phyloP scores from a whole-genome alignment of 139 green algal genomes.

The Chlamydomonas eustigma region DNA sequence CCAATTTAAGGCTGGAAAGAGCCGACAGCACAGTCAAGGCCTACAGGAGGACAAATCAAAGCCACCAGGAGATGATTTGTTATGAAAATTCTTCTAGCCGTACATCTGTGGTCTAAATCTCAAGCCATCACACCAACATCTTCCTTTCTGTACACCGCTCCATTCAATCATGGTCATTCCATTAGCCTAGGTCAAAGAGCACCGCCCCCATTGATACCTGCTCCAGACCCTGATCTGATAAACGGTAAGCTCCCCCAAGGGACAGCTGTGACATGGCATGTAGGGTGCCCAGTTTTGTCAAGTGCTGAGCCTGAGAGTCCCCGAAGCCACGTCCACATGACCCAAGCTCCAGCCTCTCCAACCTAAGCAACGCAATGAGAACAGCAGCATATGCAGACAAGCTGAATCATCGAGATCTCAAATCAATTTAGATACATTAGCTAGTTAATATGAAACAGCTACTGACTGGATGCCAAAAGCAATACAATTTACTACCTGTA shows the following conservation, averaged over 20 bases:
- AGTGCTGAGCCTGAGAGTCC: slow-evolving; percentile 37
- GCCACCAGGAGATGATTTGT: too few relatives aligned
- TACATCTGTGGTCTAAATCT: too few relatives aligned
- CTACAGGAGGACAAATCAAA: not conserved
- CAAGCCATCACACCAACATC: too few relatives aligned
- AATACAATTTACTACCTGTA: slow-evolving; percentile 4
- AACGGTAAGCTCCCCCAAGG: slow-evolving; percentile 59
- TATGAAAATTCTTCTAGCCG: too few relatives aligned
- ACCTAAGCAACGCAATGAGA: slow-evolving; percentile 8
- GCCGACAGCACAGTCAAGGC: slow-evolving; percentile 7
- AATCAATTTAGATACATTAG: slow-evolving; percentile 1
- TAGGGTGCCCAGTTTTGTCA: slow-evolving; percentile 15
- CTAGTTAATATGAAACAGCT: not conserved
- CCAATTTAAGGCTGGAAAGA: slow-evolving; percentile 16
- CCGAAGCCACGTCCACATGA: slow-evolving; percentile 58
- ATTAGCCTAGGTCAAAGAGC: too few relatives aligned
- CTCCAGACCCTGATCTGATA: slow-evolving; percentile 38
- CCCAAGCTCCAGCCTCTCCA: slow-evolving; percentile 58
- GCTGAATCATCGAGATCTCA: not conserved
- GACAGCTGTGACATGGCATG: slow-evolving; percentile 28
- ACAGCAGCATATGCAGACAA: not conserved
- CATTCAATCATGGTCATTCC: too few relatives aligned
- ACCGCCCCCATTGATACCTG: too few relatives aligned
- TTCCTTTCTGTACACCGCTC: too few relatives aligned
- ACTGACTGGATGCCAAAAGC: not conserved